Percentiles rank a stretch among this genome's conserved stretches.
Evolutionary conservation across 805 yeast species (phyloP).

Genomic region (Ogataea pini): DNA sequence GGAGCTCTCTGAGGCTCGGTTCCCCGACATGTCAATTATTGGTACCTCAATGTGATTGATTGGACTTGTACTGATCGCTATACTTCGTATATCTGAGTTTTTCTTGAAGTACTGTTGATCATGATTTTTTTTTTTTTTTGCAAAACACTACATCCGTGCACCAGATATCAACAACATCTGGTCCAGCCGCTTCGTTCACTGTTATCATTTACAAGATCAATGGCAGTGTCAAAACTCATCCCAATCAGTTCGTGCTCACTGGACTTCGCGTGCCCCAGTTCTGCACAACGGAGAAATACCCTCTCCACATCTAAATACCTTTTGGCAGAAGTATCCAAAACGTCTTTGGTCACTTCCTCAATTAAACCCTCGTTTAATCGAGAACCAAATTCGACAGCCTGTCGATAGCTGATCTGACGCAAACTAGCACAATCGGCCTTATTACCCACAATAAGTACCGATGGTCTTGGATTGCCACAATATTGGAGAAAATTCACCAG

Average conservation of each 20-base stretch:
- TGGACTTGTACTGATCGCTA: too few relatives aligned
- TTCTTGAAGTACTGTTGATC: too few relatives aligned
- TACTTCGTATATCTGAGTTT: too few relatives aligned
- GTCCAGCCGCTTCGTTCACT: slow-evolving; percentile 4
- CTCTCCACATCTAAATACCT: slow-evolving; percentile 29
- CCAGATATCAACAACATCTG: slow-evolving; percentile 15
- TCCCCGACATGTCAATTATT: not conserved
- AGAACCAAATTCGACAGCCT: slow-evolving; percentile 33
- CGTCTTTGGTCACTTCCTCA: slow-evolving; percentile 28
- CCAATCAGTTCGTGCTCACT: slow-evolving; percentile 20
- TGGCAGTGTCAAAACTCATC: slow-evolving; percentile 28
- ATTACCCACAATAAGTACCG: slow-evolving; percentile 54
- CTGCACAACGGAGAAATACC: slow-evolving; percentile 30
- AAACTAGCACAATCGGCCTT: slow-evolving; percentile 42
- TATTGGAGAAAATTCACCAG: slow-evolving; percentile 47
- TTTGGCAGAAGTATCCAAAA: slow-evolving; percentile 33
- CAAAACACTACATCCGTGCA: not conserved
- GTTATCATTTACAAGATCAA: slow-evolving; percentile 19
- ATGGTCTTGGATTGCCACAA: slow-evolving; percentile 49
- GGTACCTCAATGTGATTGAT: not conserved
- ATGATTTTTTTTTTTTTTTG: not conserved
- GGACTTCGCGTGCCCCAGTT: slow-evolving; percentile 24
- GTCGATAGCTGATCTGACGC: slow-evolving; percentile 33
- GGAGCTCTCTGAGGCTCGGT: slow-evolving; percentile 7
- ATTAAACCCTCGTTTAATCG: slow-evolving; percentile 26